Conservation (phyloP, 2,329 filamentous ascomycete species). For the Claviceps sp. region DNA sequence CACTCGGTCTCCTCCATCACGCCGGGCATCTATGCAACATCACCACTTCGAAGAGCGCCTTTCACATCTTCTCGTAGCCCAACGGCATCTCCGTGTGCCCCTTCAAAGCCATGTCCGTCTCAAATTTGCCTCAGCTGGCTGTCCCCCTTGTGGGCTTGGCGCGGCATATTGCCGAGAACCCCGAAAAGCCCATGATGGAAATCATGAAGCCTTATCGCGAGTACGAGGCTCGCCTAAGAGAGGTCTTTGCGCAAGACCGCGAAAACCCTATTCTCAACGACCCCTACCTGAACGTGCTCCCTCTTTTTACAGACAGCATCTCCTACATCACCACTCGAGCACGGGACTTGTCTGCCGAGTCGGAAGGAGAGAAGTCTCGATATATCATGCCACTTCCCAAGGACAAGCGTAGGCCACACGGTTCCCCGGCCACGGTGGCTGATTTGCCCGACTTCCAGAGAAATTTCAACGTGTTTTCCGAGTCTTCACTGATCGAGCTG, state of each 20-base stretch:
- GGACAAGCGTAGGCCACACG: conserved; percentile 46
- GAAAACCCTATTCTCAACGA: conserved; percentile 43
- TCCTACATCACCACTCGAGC: conserved; percentile 47
- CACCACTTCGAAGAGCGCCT: no score
- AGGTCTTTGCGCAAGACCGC: conserved; percentile 56
- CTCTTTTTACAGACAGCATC: conserved; percentile 48
- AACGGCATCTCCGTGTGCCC: no score
- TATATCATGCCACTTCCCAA: conserved; percentile 58
- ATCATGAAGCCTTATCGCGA: conserved; percentile 53
- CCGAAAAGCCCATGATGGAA: conserved; percentile 38
- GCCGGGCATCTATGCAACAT: no score
- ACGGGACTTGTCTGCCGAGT: conserved; percentile 43
- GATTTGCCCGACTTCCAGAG: conserved; percentile 58
- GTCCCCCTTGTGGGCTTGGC: conserved; percentile 31
- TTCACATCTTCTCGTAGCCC: no score
- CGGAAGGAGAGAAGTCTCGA: conserved; percentile 43
- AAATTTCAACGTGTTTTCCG: conserved; percentile 73
- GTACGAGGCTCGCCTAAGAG: conserved; percentile 53
- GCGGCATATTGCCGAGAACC: conserved; percentile 41
- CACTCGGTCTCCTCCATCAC: no score
- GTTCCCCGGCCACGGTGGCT: conserved; percentile 53
- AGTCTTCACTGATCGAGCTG: conserved; percentile 60
- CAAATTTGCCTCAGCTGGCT: conserved; percentile 31
- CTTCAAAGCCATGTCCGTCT: conserved; percentile 20
- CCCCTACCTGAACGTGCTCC: conserved; percentile 48